phyloP scores from a whole-genome alignment of 192 early-diverging fungal species.

The Coemansia sp. region DNA sequence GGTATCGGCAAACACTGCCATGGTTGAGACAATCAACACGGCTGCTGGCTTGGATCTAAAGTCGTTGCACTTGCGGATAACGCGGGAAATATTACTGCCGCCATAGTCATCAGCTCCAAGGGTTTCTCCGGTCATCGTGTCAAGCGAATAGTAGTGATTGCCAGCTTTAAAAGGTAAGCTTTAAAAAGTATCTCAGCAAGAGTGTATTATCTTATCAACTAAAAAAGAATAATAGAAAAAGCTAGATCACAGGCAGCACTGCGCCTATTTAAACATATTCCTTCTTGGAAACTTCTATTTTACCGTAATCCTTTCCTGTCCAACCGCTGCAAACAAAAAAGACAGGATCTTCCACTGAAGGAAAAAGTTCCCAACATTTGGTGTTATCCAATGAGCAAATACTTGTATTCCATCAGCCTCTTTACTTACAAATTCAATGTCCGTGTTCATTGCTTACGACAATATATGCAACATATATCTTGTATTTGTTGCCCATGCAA shows the following conservation, averaged over 20 bases:
- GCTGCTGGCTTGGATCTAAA: slow-evolving; percentile 44
- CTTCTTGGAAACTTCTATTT: too few species aligned
- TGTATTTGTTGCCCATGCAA: neutral
- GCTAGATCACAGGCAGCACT: too few species aligned
- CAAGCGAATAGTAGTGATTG: neutral
- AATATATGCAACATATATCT: neutral
- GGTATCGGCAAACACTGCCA: slow-evolving; percentile 68
- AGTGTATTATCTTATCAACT: neutral
- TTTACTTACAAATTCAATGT: too few species aligned
- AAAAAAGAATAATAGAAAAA: too few species aligned
- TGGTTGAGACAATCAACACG: slow-evolving; percentile 39
- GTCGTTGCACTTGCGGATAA: slow-evolving; percentile 40
- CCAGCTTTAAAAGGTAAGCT: neutral
- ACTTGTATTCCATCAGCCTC: neutral
- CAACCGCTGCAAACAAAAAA: too few species aligned
- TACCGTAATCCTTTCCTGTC: too few species aligned
- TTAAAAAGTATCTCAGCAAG: neutral
- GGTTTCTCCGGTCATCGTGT: neutral
- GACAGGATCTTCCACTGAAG: too few species aligned
- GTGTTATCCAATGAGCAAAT: neutral
- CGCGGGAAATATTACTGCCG: slow-evolving; percentile 22
- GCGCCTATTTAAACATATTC: too few species aligned
- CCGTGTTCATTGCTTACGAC: neutral
- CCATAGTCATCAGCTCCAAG: slow-evolving; percentile 23
- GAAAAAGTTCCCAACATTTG: too few species aligned